Percentiles rank a stretch among this genome's conserved stretches.
Conservation (phyloP, 352 stramenopile species). For the Phytophthora colocasiae region DNA sequence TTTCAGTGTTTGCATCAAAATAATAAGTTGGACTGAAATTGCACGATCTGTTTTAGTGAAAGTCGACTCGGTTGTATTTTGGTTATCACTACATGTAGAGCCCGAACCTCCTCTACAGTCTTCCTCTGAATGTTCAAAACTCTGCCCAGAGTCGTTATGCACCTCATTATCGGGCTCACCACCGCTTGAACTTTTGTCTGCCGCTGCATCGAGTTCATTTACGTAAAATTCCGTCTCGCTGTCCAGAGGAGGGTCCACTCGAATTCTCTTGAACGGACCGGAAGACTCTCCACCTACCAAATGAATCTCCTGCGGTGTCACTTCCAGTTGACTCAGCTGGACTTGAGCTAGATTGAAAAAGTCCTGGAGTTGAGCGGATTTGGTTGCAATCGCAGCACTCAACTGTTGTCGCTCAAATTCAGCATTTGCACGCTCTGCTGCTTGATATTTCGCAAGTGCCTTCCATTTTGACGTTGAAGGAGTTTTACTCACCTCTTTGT, state of each 20-base stretch:
- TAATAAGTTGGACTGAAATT: too few species aligned
- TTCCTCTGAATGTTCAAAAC: neutral
- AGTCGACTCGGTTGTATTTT: conserved; percentile 1
- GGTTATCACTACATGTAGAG: neutral
- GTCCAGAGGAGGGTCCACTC: conserved; percentile 5
- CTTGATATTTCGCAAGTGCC: conserved; percentile 10
- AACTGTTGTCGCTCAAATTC: conserved; percentile 17
- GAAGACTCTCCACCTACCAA: neutral
- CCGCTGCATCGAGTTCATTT: conserved; percentile 1
- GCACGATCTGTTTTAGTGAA: neutral
- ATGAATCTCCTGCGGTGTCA: neutral
- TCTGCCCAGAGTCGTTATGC: conserved; percentile 5
- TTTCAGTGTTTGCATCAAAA: too few species aligned
- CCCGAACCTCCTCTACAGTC: neutral
- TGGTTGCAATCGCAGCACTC: conserved; percentile 8
- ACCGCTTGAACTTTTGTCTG: neutral
- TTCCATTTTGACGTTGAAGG: conserved; percentile 6
- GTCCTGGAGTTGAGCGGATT: conserved; percentile 14
- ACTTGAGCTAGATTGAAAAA: conserved; percentile 12
- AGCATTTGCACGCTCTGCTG: conserved; percentile 11
- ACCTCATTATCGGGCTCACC: conserved; percentile 6
- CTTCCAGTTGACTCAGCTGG: neutral
- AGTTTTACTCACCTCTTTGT: neutral
- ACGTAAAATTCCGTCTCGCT: neutral
- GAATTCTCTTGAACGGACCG: conserved; percentile 10